Evolutionary conservation across 2,329 filamentous ascomycete species (phyloP), one percentile per base, ranked within the genome.

Genomic region (Talaromyces sp.): DNA sequence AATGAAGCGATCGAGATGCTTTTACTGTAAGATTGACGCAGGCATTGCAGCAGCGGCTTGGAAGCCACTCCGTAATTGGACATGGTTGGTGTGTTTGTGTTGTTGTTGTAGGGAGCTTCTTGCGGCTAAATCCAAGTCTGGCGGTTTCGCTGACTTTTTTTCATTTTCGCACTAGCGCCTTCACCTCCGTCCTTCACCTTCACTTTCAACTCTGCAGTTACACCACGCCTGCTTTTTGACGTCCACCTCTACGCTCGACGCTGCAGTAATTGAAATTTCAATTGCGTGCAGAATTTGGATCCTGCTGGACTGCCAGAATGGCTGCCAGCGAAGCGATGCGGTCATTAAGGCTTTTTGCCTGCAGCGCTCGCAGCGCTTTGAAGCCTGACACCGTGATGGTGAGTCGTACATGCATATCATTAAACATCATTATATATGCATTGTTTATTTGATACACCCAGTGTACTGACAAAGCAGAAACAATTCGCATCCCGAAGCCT

Each of bases 1-100:
- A 72, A 58, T 62, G 74, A 74, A 50, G 71, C 57, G 55, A 66
- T 67, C 24, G 73, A 64, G 38, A 76, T 62, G 57, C 71, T 66
- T 61, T 65, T 69, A 59, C 67, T 65, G 58, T 71, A 76, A 21
- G 71, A 68, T 35, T 68, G 72, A 59, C 75, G 74, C 46, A 77
- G 68, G 54, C 73, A 77, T 73, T 77, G 74, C 48, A 77, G 67
- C 65, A 77, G 65, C 52, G 75, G 75, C 71, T 72, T 76, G 6
- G 75, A 75, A 62, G 72, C 74, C 71, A 73, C 67, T 67, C 77
- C 74, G 58, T 74, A 77, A 67, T 75, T 74, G 62, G 72, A 73
- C 75, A 77, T 65, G 63, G 63, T 54, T 24, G 21, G 50, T 9
- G 27, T 54, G 52, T 32, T 7, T 9, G 27, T 54, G 27, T 29